These are phyloP conservation scores for Schizochytrium sp. DNA, from an alignment of 108 stramenopile genomes.

Conservation along the genomic window DNA sequence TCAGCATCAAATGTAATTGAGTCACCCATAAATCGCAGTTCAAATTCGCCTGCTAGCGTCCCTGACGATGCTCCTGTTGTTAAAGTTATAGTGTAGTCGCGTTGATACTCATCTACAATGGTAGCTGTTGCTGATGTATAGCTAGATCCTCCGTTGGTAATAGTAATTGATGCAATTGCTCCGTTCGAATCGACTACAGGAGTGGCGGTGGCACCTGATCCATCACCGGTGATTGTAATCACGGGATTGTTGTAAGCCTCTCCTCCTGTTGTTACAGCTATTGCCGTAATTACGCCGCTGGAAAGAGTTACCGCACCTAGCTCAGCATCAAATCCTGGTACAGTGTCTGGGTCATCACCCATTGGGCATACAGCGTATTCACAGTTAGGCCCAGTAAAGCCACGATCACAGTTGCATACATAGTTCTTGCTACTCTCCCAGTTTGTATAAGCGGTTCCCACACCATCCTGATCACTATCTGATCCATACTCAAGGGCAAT, in stretches of 20 bases:
- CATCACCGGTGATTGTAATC: constrained; percentile 3
- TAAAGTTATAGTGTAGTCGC: not conserved
- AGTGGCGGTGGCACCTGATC: not conserved
- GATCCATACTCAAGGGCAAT: constrained; percentile 71
- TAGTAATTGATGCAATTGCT: constrained; percentile 21
- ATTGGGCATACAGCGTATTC: constrained; percentile 74
- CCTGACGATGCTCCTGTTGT: not conserved
- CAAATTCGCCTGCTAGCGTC: not conserved
- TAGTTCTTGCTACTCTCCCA: constrained; percentile 77
- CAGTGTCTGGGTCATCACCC: constrained; percentile 76
- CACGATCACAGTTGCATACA: constrained; percentile 78
- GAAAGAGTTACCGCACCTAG: constrained; percentile 7
- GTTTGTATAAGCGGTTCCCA: constrained; percentile 62
- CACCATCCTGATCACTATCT: constrained; percentile 69
- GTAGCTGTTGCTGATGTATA: not conserved
- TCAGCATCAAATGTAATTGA: constrained; percentile 17
- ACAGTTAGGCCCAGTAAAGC: constrained; percentile 79
- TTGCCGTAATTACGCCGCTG: not conserved
- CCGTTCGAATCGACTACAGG: constrained; percentile 61
- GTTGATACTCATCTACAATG: not conserved
- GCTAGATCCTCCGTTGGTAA: constrained; percentile 39
- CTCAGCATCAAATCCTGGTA: constrained; percentile 46
- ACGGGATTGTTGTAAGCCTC: constrained; percentile 30
- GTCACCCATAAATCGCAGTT: constrained; percentile 4
- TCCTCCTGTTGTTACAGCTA: constrained; percentile 3